Conservation (phyloP, 176 grass and related monocot species). For the Triticum urartu region DNA sequence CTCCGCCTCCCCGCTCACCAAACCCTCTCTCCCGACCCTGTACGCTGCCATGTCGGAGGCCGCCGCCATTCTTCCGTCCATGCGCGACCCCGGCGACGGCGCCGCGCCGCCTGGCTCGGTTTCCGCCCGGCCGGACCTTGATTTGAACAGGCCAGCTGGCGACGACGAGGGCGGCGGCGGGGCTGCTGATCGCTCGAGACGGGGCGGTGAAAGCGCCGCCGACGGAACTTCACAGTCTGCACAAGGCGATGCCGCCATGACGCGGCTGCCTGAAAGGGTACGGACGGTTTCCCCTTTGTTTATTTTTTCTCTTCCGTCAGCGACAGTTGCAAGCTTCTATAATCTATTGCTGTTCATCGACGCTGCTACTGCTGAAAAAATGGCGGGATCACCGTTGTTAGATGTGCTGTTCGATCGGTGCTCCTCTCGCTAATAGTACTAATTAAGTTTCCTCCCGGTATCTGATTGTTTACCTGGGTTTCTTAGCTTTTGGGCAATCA, state of each 20-base stretch:
- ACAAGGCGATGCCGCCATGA: not conserved
- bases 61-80: not conserved
- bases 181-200: not conserved
- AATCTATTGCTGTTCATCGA: too few species aligned
- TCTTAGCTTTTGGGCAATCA: constrained; percentile 1
- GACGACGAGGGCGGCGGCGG: not conserved
- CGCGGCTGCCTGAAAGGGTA: not conserved
- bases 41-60: not conserved
- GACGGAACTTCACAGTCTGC: not conserved
- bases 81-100: not conserved
- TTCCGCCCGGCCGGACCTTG: not conserved
- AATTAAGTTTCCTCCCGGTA: too few species aligned
- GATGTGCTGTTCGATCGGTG: too few species aligned
- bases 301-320: not conserved
- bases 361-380: too few species aligned
- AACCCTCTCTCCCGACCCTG: not conserved
- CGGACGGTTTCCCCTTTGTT: not conserved
- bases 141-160: not conserved
- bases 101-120: not conserved
- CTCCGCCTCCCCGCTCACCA: not conserved
- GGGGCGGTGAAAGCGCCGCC: constrained; percentile 38
- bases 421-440: too few species aligned
- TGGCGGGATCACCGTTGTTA: too few species aligned
- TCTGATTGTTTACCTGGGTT: not conserved
- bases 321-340: not conserved